Conservation (phyloP, 495 filamentous ascomycete species). For the Talaromyces ruber region DNA sequence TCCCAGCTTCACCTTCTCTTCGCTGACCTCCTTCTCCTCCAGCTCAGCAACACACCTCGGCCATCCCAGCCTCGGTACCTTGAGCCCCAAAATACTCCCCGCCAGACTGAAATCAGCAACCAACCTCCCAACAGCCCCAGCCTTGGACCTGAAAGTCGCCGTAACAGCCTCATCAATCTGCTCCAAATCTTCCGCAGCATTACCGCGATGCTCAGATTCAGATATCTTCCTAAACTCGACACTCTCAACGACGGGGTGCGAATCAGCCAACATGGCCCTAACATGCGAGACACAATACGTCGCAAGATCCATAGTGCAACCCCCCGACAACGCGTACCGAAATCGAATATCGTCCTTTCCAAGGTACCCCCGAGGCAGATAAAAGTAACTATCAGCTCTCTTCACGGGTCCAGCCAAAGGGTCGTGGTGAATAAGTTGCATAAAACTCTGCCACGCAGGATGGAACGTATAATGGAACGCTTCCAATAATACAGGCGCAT, state of each 20-base stretch:
- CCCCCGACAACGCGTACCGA: slow-evolving; percentile 44
- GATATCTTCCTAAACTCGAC: not conserved
- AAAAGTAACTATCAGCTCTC: slow-evolving; percentile 7
- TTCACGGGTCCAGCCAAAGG: slow-evolving; percentile 7
- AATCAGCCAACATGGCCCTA: slow-evolving; percentile 26
- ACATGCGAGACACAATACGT: slow-evolving; percentile 39
- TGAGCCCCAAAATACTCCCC: slow-evolving; percentile 8
- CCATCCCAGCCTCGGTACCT: slow-evolving; percentile 15
- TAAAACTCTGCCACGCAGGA: slow-evolving; percentile 43
- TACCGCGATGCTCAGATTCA: not conserved
- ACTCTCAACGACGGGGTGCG: slow-evolving; percentile 15
- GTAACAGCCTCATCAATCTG: slow-evolving; percentile 31
- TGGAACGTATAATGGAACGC: slow-evolving; percentile 51
- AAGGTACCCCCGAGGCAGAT: slow-evolving; percentile 9
- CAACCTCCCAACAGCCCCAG: slow-evolving; percentile 31
- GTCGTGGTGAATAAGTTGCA: slow-evolving; percentile 27
- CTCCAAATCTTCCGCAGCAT: slow-evolving; percentile 8
- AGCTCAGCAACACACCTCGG: slow-evolving; percentile 19
- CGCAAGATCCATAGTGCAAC: slow-evolving; percentile 50
- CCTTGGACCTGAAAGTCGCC: slow-evolving; percentile 32
- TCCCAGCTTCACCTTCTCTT: slow-evolving; percentile 11
- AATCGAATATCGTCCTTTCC: slow-evolving; percentile 45
- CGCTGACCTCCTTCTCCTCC: slow-evolving; percentile 16
- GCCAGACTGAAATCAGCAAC: slow-evolving; percentile 20
- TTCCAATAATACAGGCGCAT: slow-evolving; percentile 45